Evolutionary conservation across 768 basidiomycete genomes (phyloP), one percentile per base, ranked within the genome.

Genomic region (Pholiota molesta): DNA sequence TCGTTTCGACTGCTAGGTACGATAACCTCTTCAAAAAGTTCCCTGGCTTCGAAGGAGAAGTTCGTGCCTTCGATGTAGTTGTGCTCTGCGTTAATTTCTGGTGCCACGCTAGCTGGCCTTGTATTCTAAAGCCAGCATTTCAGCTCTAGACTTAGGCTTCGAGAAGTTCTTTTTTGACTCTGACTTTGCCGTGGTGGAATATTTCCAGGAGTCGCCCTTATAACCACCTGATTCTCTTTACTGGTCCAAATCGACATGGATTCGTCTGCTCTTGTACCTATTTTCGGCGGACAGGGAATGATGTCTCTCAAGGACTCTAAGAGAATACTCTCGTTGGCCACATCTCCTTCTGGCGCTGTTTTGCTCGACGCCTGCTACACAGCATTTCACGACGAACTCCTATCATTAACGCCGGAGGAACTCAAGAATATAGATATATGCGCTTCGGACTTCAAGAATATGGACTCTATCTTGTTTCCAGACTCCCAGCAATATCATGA

Each of bases 261-360:
- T 51, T 28, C 58, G 37, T 35, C 51, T 16, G 26, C 77, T 44
- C 57, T 76, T 61, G 66, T 88, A 49, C 86, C 83, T 3, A 71
- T 86, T 17, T 88, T 88, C 65, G 77, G 83, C 47, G 86, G 86
- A 6, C 87, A 88, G 66, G 87, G 84, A 2, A 77, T 80, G 3
- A 54, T 75, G 11, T 71, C 72, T 13, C 63, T 75, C 23, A 75
- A 74, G 52, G 63, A 76, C 28, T 57, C 63, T 16, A 68, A 71
- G 33, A 73, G 75, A 16, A 58, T 80, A 58, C 21, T 26, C 28
- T 52, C 55, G 42, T 13, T 65, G 62, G 79, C 80, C 17, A 69
- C 73, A 28, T 77, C 80, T 13, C 71, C 79, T 4, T 68, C 73
- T 1, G 83, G 81, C 2, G 68, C 74, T 11, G 66, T 83, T 35